Base-by-base conservation (phyloP, 371 early-diverging fungal genomes). In the Lichtheimia ornata region DNA sequence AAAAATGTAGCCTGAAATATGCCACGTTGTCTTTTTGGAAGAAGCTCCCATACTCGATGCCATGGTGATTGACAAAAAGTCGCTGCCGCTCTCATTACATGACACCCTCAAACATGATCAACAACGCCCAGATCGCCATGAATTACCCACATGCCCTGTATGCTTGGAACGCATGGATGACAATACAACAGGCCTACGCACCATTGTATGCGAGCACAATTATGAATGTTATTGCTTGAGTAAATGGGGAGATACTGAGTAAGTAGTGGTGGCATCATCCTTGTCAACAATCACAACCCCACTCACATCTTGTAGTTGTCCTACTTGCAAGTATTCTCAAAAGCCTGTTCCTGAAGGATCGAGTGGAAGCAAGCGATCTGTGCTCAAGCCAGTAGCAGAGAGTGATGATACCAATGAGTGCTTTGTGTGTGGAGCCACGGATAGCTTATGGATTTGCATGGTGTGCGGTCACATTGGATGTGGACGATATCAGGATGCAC, bases 111-210 rank as follows among this genome's bases (percentile, higher is more conserved):
- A 13, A 11, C 47, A 47, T 47, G 47, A 47, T 11, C 47, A 47
- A 9, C n/a, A 47, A 47, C 18, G 51, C 20, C 24, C 14, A 14
- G 28, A 49, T 18, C 58, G 18, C 47, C 22, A 47, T 22, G 94
- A 95, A 67, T 71, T 96, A n/a, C 96, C 97, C 0, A 94, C 91
- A 0, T 98, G 98, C 63, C 97, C 97, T 5, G 95, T 96, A 5
- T 98, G 98, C 74, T 74, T 98, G 44, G 97, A 97, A 57, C 81
- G 95, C 12, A 88, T 98, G 90, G 98, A 98, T 76, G 82, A 91
- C 5, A 74, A 85, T 7, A 85, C 87, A 11, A 93, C 95, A 9
- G 96, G 96, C 1, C 67, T 98, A 27, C 58, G 95, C 53, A 94
- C 94, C 14, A 95, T 94, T 49, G 67, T 92, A 22, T 98, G 97